Evolutionary conservation across 2,329 filamentous ascomycete genomes (phyloP).

Genomic region (Davidsoniella neocaledoniae): DNA sequence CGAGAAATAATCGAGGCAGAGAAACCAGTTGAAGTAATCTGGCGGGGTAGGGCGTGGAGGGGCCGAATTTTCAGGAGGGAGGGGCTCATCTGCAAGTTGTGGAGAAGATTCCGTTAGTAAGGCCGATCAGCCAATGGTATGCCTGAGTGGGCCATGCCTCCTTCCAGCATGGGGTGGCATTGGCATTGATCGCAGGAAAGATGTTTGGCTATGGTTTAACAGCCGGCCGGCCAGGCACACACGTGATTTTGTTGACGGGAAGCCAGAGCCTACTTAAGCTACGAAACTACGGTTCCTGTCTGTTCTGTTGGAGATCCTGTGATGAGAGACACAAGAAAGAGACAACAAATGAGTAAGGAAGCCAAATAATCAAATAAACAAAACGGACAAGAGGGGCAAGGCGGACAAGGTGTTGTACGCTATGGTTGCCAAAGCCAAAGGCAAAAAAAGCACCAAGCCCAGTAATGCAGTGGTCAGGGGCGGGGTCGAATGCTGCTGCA

Average conservation of each 20-base stretch:
- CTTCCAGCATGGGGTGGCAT: slow-evolving; percentile 6
- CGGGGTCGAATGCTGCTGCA: slow-evolving; percentile 6
- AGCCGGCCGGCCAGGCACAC: background rate
- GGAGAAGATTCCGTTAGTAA: slow-evolving; percentile 25
- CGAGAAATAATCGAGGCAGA: slow-evolving; percentile 23
- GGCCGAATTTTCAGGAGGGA: slow-evolving; percentile 24
- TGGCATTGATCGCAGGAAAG: slow-evolving; percentile 1
- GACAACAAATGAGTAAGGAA: background rate
- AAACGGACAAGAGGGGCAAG: background rate
- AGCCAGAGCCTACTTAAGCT: background rate
- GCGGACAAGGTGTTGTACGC: background rate
- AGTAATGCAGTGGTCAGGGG: slow-evolving; percentile 7
- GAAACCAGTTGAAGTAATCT: slow-evolving; percentile 18
- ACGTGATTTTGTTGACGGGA: background rate
- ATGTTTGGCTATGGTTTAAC: background rate
- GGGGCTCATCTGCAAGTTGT: slow-evolving; percentile 28
- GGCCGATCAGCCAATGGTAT: slow-evolving; percentile 16
- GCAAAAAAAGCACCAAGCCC: background rate
- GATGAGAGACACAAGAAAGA: background rate
- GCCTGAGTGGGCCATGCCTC: slow-evolving; percentile 11
- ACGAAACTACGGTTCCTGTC: background rate
- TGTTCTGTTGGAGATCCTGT: background rate
- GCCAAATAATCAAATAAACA: background rate
- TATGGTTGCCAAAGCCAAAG: background rate
- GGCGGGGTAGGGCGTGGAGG: slow-evolving; percentile 27